Base-by-base conservation (phyloP, 2,329 filamentous ascomycete genomes). In the Penicillium hesseltinei region DNA sequence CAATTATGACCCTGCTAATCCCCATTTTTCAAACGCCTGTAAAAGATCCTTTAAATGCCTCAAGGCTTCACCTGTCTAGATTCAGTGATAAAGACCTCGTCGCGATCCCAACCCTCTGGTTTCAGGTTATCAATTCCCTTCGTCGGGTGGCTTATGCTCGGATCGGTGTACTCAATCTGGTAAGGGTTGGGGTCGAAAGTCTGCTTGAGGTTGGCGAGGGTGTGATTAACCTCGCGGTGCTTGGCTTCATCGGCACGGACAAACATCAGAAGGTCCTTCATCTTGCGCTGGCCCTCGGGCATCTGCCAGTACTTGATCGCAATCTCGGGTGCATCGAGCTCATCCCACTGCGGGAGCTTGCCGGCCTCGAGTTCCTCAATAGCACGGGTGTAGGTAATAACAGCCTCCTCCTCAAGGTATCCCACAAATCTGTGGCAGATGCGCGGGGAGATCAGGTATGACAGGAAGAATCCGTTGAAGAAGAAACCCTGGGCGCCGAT, bases 321-420 rank as follows among this genome's bases (percentile, higher is more conserved):
- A 63, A 99, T 92, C 58, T 96, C 90, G 0, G 94, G 94, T 3
- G 94, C 91, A 52, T 82, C 67, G 69, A 96, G 87, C 8, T 86
- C 83, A 27, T 84, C 80, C 92, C 94, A 99, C 66, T 86, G 86
- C 0, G 92, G 92, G 15, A 97, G 79, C 57, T 85, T 84, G n/a
- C 93, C 93, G 3, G 83, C 82, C 57, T 97, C 92, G 25, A 99
- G 84, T 70, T 97, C 94, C 64, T 86, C 81, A 67, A 97, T 89
- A 59, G 91, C 90, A 49, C 92, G 87, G 0, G 91, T 94, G 78
- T 99, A 99, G 0, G 94, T 99, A 70, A 96, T 84, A 1, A 97
- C 93, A 9, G 94, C 94, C 75, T 99, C 94, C 74, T 99, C 94
- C 75, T 99, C 94, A 13, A 99, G 85, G 68, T 97, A 97, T 2